Evolutionary conservation across 148 eudicot genomes (phyloP).

Genomic region (Suaeda aralocaspica): DNA sequence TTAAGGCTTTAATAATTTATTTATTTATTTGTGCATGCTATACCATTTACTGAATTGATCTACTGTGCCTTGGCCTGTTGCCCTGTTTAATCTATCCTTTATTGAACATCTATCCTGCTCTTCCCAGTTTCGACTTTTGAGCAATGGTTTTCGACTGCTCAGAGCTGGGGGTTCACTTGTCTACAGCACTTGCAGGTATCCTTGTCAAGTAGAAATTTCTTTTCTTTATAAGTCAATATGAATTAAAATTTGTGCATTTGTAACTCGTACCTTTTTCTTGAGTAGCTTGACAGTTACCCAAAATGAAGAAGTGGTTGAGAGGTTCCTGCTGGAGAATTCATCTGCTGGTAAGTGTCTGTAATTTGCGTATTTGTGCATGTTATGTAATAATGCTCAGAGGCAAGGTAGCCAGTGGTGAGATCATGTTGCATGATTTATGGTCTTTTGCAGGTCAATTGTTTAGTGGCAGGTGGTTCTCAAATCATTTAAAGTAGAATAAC

Average conservation of each 20-base stretch:
- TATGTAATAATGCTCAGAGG: neutral
- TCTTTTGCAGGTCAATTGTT: neutral
- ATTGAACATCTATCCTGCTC: constrained; percentile 1
- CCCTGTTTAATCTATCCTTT: neutral
- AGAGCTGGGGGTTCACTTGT: constrained; percentile 83
- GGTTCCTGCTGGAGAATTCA: constrained; percentile 61
- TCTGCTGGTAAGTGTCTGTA: constrained; percentile 57
- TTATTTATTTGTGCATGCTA: too few relatives aligned
- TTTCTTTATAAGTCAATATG: neutral
- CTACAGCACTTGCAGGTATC: constrained; percentile 97
- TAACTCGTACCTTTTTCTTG: constrained; percentile 12
- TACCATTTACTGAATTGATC: neutral
- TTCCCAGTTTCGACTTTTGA: constrained; percentile 76
- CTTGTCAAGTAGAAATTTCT: constrained; percentile 3
- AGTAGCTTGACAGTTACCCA: constrained; percentile 87
- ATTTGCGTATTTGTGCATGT: neutral
- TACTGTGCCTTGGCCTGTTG: neutral
- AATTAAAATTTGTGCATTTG: neutral
- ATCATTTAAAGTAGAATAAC: neutral
- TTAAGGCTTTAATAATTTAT: too few relatives aligned
- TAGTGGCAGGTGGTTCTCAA: neutral
- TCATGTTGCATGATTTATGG: neutral
- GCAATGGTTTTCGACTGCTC: constrained; percentile 84
- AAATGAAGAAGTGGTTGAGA: constrained; percentile 86
- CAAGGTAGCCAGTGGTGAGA: neutral